Percentiles rank a stretch among this genome's conserved stretches.
These are phyloP conservation scores for Corylus avellana DNA, from an alignment of 306 rosid species.

Conservation along the genomic window DNA sequence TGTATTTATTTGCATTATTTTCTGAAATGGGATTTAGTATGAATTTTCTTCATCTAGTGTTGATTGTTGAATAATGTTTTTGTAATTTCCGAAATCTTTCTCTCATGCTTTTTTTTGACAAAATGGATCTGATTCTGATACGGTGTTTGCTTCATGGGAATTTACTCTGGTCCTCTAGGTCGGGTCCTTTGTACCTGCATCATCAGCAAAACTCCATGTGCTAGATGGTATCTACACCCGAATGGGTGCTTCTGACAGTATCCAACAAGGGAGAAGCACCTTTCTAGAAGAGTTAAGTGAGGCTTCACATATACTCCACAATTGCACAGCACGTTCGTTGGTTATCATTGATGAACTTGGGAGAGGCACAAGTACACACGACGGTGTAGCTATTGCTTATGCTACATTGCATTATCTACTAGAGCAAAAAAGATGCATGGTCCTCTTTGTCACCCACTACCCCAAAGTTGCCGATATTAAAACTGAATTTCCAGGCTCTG, in stretches of 20 bases:
- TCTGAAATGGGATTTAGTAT: background rate
- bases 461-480: slow-evolving; percentile 69
- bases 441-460: slow-evolving; percentile 92
- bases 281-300: slow-evolving; percentile 89
- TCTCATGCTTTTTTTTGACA: slow-evolving; percentile 22
- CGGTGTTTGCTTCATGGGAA: slow-evolving; percentile 28
- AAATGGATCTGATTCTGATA: slow-evolving; percentile 19
- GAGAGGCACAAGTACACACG: slow-evolving; percentile 97
- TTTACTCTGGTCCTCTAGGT: slow-evolving; percentile 64
- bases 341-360: slow-evolving; percentile 96
- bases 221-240: slow-evolving; percentile 85
- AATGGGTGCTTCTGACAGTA: slow-evolving; percentile 97
- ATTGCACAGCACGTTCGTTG: slow-evolving; percentile 67
- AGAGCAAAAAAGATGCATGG: slow-evolving; percentile 67
- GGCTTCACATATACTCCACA: slow-evolving; percentile 72
- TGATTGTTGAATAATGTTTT: slow-evolving; percentile 22
- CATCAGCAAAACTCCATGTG: slow-evolving; percentile 77
- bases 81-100: slow-evolving; percentile 11
- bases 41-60: background rate
- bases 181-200: slow-evolving; percentile 94
- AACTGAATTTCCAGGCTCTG: slow-evolving; percentile 73
- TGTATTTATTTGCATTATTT: background rate
- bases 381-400: slow-evolving; percentile 89
- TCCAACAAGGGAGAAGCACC: slow-evolving; percentile 94
- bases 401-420: slow-evolving; percentile 81